Base-by-base conservation (phyloP, 345 rosid species). In the Streptanthus diversifolius region DNA sequence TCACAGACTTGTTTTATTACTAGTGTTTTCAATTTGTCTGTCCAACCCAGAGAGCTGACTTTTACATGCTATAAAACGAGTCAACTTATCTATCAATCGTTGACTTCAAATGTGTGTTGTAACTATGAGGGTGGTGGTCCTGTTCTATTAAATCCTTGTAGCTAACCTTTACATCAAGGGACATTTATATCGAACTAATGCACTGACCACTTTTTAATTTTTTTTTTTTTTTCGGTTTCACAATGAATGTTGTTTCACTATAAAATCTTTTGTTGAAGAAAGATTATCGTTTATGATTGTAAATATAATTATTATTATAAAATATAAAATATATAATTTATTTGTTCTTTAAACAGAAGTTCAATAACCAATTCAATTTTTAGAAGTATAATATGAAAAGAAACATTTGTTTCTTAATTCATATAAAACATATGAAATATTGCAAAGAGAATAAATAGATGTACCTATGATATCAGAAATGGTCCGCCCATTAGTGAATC, bases 401-500 rank as follows among this genome's bases (percentile, higher is more conserved):
- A 12, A n/a, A 22, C 24, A 5, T 3, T 13, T 51, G 8, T 22
- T 48, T 48, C 27, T 19, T 22, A 11, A 49, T 48, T 22, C 54
- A 11, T 21, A 4, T 10, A 10, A 49, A 49, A 51, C 30, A 11
- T 22, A 47, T 11, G 6, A 49, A 22, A 22, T 5, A 24, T 12
- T 51, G 12, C 8, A 12, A 15, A 51, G 14, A 22, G 6, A 24
- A 51, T 12, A 51, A 24, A n/a, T 9, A 25, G 4, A 51, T 17
- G 13, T 51, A 54, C 97, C 92, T 8, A 90, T 76, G 4, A 89
- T 85, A 76, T 91, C 98, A 41, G 89, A 92, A 33, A 93, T 91
- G 80, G 98, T 93, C 63, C 91, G 81, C 14, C 97, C 98, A 68
- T 85, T 87, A 62, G 91, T 83, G 77, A 87, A 91, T 79, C 95